A percentile compares a stretch with the other conserved stretches of the same genome.
phyloP scores from a whole-genome alignment of 2,329 filamentous ascomycete species.

The Fusarium nodosum region DNA sequence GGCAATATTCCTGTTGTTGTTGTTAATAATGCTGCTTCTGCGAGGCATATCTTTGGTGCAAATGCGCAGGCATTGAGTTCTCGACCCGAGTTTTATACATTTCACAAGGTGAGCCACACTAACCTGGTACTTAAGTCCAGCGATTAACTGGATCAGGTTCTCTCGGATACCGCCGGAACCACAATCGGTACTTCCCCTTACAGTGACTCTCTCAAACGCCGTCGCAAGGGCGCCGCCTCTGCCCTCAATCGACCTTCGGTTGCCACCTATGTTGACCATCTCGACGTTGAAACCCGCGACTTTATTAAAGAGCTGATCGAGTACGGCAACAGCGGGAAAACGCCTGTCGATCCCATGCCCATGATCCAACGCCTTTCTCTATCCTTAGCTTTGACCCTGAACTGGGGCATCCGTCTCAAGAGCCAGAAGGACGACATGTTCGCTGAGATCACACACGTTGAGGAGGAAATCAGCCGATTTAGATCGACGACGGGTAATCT shows the following conservation, averaged over 20 bases:
- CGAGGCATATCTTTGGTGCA: conserved; percentile 64
- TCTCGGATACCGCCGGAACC: conserved; percentile 75
- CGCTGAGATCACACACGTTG: conserved; percentile 72
- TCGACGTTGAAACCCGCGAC: conserved; percentile 73
- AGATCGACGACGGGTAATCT: conserved; percentile 71
- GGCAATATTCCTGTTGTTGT: conserved; percentile 70
- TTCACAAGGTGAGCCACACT: conserved; percentile 63
- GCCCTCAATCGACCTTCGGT: conserved; percentile 75
- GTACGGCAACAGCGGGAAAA: conserved; percentile 67
- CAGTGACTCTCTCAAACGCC: conserved; percentile 72
- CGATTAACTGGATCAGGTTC: conserved; percentile 58
- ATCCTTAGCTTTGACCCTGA: conserved; percentile 73
- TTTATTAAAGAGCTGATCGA: conserved; percentile 72
- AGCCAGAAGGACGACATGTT: conserved; percentile 71
- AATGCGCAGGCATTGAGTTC: conserved; percentile 68
- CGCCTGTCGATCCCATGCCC: conserved; percentile 73
- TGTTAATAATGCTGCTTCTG: conserved; percentile 66
- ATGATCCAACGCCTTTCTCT: conserved; percentile 75
- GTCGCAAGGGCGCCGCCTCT: conserved; percentile 74
- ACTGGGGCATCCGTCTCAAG: conserved; percentile 74
- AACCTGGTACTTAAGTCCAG: not conserved
- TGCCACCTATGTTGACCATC: conserved; percentile 71
- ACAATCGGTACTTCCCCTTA: conserved; percentile 78
- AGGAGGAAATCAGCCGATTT: conserved; percentile 71
- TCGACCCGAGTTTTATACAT: conserved; percentile 70